Base-by-base conservation (phyloP, 371 early-diverging fungal species). In the Mortierella polycephala region DNA sequence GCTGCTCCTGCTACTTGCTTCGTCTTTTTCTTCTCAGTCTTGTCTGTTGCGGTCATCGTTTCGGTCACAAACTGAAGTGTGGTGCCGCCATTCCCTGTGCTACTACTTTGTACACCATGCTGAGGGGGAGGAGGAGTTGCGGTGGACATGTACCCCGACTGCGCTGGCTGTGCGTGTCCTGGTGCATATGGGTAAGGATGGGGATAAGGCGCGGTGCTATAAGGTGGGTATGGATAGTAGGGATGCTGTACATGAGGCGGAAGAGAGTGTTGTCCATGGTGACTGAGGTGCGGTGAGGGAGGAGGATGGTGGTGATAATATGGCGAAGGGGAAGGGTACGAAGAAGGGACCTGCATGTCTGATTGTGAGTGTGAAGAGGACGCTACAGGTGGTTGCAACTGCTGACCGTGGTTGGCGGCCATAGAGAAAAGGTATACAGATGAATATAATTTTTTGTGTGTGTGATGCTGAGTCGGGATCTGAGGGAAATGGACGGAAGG, bases 171-270 rank as follows among this genome's bases (percentile, higher is more conserved):
- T 41, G 11, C 40, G 39, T 53, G 53, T 51, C 44, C 45, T 59
- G 59, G 53, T 1, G 52, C 30, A 14, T 57, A 55, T 18, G 67
- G 60, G 40, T 67, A 66, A 20, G 55, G 41, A 20, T 8, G 44
- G 14, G 68, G 68, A 10, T 53, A 54, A 9, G 56, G 60, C 41
- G 49, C 16, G 16, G 53, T 14, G 0, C 44, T 57, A 56, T 67
- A 56, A 41, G 56, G 7, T 9, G 54, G 61, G 47, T 60, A 67
- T 14, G 55, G 57, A 23, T 60, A 61, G 56, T 60, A 55, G 3
- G 67, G 53, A 21, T 66, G 64, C 51, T 46, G 54, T 40, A n/a
- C 12, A 11, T 55, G 60, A 37, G 55, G 61, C 47, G 10, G 13
- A 16, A 47, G 53, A 16, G n/a, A n/a, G n/a, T n/a, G n/a, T n/a